Conservation (phyloP, 169 alveolate genomes). For the Plasmodium vinckei region DNA sequence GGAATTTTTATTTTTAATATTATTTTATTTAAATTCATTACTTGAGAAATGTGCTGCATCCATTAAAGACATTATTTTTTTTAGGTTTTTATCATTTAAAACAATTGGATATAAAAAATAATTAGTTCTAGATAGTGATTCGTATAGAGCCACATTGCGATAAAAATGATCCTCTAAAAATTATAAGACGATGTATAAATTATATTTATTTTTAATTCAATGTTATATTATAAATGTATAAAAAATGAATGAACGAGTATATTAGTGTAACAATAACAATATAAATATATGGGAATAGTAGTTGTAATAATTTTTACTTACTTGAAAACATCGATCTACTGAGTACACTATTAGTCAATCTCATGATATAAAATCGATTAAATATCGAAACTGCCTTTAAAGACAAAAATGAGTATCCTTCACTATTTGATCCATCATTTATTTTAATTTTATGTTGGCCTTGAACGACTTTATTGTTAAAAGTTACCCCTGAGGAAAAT, state of each 20-base stretch:
- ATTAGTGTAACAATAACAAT: neutral
- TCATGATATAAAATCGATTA: slow-evolving; percentile 65
- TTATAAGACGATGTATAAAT: neutral
- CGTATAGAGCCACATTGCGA: slow-evolving; percentile 53
- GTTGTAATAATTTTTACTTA: slow-evolving; percentile 8
- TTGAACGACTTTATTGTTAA: slow-evolving; percentile 26
- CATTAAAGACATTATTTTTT: slow-evolving; percentile 26
- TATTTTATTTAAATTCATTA: neutral
- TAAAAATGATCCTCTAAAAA: slow-evolving; percentile 53
- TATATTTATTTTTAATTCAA: neutral
- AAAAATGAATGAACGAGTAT: neutral
- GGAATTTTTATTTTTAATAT: neutral
- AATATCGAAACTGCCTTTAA: slow-evolving; percentile 71
- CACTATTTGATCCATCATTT: slow-evolving; percentile 7
- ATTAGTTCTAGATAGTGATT: slow-evolving; percentile 69
- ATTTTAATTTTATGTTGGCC: slow-evolving; percentile 14
- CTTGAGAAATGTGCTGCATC: slow-evolving; percentile 31
- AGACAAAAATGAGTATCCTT: slow-evolving; percentile 65
- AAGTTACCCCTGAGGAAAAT: slow-evolving; percentile 11
- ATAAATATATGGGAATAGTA: neutral
- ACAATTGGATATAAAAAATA: slow-evolving; percentile 46
- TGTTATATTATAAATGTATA: neutral
- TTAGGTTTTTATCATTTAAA: slow-evolving; percentile 50
- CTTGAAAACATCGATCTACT: slow-evolving; percentile 51
- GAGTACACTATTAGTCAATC: slow-evolving; percentile 38